Base-by-base conservation (phyloP, 768 basidiomycete species). In the Gautieria morchelliformis region DNA sequence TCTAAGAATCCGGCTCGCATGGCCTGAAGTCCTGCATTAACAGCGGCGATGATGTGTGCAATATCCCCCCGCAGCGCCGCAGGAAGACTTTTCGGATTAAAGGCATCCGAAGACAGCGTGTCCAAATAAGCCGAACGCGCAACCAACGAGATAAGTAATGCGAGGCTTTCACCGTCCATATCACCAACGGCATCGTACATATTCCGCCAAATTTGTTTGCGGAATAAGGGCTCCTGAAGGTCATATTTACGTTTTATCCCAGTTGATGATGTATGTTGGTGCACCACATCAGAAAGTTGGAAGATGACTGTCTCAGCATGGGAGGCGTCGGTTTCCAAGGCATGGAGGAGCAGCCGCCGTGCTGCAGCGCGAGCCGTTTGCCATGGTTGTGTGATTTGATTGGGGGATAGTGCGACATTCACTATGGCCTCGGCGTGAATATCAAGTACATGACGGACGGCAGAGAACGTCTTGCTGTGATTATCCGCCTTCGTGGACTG, bases 41-140 rank as follows among this genome's bases (percentile, higher is more conserved):
- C 73, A 42, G 52, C 60, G 17, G 49, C 52, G 10, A 59, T 49
- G 9, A 45, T 52, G n/a, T 55, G 42, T 58, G 65, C 33, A 46
- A 68, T 62, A 58, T 69, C 65, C 58, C 67, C 64, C 65, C 77
- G 52, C 58, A 68, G 64, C 15, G 69, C 59, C 15, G 56, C 27
- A 20, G 47, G 35, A 14, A 57, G 64, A 60, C 67, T 63, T 67
- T 39, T 65, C 64, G 35, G 66, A 55, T 66, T 69, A 65, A 81
- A 87, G n/a, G 81, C 75, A 12, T 71, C 71, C 30, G 75, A 64
- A 55, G 75, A 75, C 20, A 95, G 70, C 20, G 68, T 65, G 65
- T 90, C 87, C 32, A 93, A 66, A 66, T 91, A 85, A 9, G 86
- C 78, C 27, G 78, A 76, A 30, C 74, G 73, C 2, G 87, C 75